A percentile compares a stretch with the other conserved stretches of the same genome.
These are phyloP conservation scores for Carpinus viminea DNA, from an alignment of 306 rosid genomes.

Conservation along the genomic window DNA sequence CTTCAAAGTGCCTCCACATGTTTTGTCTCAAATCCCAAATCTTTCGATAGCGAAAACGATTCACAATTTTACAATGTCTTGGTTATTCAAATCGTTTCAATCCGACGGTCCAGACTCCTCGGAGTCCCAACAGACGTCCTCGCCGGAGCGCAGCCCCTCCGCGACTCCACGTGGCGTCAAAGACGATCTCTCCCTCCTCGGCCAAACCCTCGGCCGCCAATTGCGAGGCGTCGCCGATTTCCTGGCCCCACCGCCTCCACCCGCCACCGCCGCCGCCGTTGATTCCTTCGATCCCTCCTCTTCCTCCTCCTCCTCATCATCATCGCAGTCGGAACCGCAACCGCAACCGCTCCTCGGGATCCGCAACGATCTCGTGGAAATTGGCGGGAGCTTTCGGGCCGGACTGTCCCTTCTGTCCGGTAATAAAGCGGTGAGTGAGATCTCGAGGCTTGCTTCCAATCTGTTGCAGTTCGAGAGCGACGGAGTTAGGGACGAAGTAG, in stretches of 20 bases:
- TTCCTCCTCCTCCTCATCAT: not conserved
- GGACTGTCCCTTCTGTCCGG: slow-evolving; percentile 73
- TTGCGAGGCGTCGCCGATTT: slow-evolving; percentile 84
- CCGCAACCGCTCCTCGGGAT: slow-evolving; percentile 55
- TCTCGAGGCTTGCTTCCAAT: slow-evolving; percentile 76
- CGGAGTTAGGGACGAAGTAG: slow-evolving; percentile 31
- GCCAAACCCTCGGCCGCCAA: slow-evolving; percentile 50
- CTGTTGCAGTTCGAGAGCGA: slow-evolving; percentile 44
- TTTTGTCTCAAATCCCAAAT: not conserved
- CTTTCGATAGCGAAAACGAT: not conserved
- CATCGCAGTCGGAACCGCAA: slow-evolving; percentile 10
- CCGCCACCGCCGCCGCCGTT: slow-evolving; percentile 26
- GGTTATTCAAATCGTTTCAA: slow-evolving; percentile 65
- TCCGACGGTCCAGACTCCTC: slow-evolving; percentile 41
- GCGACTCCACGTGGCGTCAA: slow-evolving; percentile 38
- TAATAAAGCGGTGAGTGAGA: slow-evolving; percentile 67
- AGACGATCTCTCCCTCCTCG: slow-evolving; percentile 57
- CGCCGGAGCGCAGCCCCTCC: slow-evolving; percentile 30
- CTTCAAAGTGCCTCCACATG: not conserved
- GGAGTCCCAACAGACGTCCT: slow-evolving; percentile 15
- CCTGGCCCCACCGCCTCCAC: slow-evolving; percentile 77
- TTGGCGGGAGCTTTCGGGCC: slow-evolving; percentile 73
- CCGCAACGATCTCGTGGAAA: slow-evolving; percentile 86
- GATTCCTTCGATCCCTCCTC: slow-evolving; percentile 16
- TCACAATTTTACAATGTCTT: slow-evolving; percentile 52